A percentile compares a stretch with the other conserved stretches of the same genome.
Conservation (phyloP, 1,284 basidiomycete species). For the Cutaneotrichosporon sp. region DNA sequence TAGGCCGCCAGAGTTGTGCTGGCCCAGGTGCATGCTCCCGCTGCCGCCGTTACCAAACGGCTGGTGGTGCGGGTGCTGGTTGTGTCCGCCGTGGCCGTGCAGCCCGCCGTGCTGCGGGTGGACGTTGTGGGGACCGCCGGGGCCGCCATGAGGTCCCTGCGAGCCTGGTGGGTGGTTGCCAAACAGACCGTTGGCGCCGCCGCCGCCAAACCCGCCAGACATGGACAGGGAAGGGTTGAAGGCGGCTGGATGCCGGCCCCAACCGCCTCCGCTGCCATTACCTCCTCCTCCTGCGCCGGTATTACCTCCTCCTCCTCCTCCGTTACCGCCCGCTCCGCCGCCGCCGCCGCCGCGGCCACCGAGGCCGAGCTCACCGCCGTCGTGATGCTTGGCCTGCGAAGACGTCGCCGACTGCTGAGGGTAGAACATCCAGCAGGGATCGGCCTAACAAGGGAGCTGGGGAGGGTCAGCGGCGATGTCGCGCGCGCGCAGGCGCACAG, state of each 20-base stretch:
- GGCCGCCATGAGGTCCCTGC: conserved; percentile 13
- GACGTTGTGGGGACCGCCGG: conserved; percentile 11
- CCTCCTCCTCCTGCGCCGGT: conserved; percentile 4
- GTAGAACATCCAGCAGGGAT: conserved; percentile 30
- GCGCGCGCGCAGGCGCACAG: conserved; percentile 2
- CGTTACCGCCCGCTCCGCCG: conserved; percentile 12
- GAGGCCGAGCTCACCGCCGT: conserved; percentile 23
- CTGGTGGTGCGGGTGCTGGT: conserved; percentile 28
- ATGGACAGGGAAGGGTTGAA: conserved; percentile 20
- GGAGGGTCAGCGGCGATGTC: conserved; percentile 2
- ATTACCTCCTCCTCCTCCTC: conserved; percentile 8
- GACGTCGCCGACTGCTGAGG: conserved; percentile 28
- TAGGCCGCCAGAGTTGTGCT: conserved; percentile 22
- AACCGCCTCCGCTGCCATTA: conserved; percentile 16
- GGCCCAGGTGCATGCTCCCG: conserved; percentile 27
- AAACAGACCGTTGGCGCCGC: conserved; percentile 18
- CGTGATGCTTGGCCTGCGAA: conserved; percentile 35
- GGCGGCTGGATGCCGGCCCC: conserved; percentile 22
- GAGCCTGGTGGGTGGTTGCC: conserved; percentile 12
- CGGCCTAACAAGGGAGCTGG: conserved; percentile 1
- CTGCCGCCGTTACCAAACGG: conserved; percentile 25
- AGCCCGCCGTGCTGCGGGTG: conserved; percentile 15
- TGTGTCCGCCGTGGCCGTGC: conserved; percentile 16
- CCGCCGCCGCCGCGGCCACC: conserved; percentile 19
- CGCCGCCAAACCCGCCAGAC: conserved; percentile 15